Percentiles rank a stretch among this genome's conserved stretches.
These are phyloP conservation scores for Aspergillus sclerotialis DNA, from an alignment of 2,329 filamentous ascomycete genomes.

Conservation along the genomic window DNA sequence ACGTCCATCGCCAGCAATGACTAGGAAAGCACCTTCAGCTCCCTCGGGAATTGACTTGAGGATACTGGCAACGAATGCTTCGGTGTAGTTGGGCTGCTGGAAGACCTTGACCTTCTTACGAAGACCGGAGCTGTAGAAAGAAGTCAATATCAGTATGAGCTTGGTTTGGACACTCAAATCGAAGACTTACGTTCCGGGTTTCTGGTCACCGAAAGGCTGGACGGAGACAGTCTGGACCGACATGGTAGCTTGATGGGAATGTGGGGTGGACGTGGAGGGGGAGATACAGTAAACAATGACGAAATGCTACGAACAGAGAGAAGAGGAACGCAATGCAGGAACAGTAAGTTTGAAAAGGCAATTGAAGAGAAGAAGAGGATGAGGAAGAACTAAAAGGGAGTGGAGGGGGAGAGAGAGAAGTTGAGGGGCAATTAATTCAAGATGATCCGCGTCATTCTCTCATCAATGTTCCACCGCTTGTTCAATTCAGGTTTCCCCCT, in stretches of 20 bases:
- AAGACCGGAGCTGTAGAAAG: conserved; percentile 70
- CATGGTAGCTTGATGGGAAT: conserved; percentile 47
- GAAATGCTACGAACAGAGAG: conserved; percentile 3
- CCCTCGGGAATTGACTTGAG: conserved; percentile 95
- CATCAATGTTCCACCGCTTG: too few species aligned
- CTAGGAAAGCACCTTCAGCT: conserved; percentile 76
- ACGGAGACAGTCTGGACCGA: conserved; percentile 71
- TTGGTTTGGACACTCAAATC: conserved; percentile 10
- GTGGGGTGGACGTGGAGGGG: conserved; percentile 4
- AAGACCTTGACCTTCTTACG: conserved; percentile 99
- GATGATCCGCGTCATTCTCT: conserved; percentile 7
- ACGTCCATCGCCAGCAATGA: conserved; percentile 94
- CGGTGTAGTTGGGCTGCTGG: conserved; percentile 90
- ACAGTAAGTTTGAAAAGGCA: conserved; percentile 11
- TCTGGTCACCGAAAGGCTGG: conserved; percentile 88
- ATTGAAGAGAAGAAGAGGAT: conserved; percentile 4
- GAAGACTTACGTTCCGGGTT: conserved; percentile 88
- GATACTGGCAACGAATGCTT: conserved; percentile 90
- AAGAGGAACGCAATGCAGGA: conserved; percentile 4
- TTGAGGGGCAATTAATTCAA: conserved; percentile 6
- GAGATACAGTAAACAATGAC: background rate
- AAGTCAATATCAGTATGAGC: background rate
- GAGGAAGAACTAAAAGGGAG: conserved; percentile 1
- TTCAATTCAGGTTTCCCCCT: too few species aligned
- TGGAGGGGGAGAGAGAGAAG: conserved; percentile 8